Conservation (phyloP, 805 yeast genomes). For the Cyberlindnera veronae region DNA sequence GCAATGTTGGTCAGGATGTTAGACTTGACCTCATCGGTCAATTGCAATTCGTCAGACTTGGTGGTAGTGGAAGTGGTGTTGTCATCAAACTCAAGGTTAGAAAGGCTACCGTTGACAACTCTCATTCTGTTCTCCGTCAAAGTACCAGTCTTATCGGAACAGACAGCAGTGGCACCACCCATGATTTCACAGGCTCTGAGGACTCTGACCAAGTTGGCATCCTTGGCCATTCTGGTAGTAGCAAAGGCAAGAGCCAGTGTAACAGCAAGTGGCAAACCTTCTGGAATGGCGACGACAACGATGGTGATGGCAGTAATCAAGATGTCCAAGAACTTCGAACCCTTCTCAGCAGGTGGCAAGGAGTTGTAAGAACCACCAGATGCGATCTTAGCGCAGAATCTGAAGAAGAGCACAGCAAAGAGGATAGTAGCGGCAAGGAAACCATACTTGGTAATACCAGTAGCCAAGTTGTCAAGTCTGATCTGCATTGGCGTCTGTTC, state of each 20-base stretch:
- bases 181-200: conserved; percentile 93
- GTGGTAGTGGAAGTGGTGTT: conserved; percentile 23
- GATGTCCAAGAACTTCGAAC: conserved; percentile 77
- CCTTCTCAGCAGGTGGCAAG: conserved; percentile 66
- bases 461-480: conserved; percentile 78
- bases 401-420: conserved; percentile 72
- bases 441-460: conserved; percentile 94
- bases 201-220: conserved; percentile 93
- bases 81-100: conserved; percentile 54
- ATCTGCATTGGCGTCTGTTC: conserved; percentile 89
- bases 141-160: conserved; percentile 98
- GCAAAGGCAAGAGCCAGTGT: conserved; percentile 97
- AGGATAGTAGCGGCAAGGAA: conserved; percentile 78
- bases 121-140: conserved; percentile 92
- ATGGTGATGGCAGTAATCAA: conserved; percentile 89
- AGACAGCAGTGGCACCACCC: conserved; percentile 97
- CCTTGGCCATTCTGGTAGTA: conserved; percentile 95
- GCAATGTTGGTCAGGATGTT: conserved; percentile 54
- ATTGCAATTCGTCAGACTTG: conserved; percentile 16
- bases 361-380: conserved; percentile 43
- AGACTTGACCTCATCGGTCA: conserved; percentile 11
- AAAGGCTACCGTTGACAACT: conserved; percentile 74
- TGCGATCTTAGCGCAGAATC: conserved; percentile 64
- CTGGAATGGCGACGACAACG: conserved; percentile 98
- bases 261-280: conserved; percentile 96